A percentile compares a stretch with the other conserved stretches of the same genome.
Conservation (phyloP, 352 stramenopile species). For the Globisporangium canariense region DNA sequence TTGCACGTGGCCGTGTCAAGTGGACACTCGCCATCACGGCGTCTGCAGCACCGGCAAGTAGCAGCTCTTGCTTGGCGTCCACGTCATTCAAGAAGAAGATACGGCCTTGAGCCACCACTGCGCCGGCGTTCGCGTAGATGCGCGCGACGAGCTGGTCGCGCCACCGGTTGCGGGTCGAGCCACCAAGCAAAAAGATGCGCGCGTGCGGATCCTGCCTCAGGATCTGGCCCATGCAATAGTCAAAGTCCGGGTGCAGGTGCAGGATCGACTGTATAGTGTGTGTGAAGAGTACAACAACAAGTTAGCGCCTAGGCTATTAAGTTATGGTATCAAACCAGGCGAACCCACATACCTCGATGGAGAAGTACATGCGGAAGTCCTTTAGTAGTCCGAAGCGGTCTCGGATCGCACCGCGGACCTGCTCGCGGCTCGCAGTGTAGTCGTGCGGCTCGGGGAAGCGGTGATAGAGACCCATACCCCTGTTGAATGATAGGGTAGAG, state of each 20-base stretch:
- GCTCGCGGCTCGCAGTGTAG: constrained; percentile 31
- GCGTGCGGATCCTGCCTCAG: constrained; percentile 42
- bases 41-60: constrained; percentile 51
- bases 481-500: constrained; percentile 12
- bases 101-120: constrained; percentile 19
- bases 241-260: constrained; percentile 75
- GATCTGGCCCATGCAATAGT: constrained; percentile 42
- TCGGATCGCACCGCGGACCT: constrained; percentile 44
- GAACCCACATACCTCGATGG: constrained; percentile 39
- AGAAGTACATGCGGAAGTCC: constrained; percentile 64
- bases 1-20: constrained; percentile 40
- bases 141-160: constrained; percentile 44
- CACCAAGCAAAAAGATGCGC: constrained; percentile 56
- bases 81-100: constrained; percentile 65
- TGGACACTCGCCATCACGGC: constrained; percentile 58
- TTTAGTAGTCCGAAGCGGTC: constrained; percentile 52
- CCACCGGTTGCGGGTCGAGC: constrained; percentile 52
- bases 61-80: constrained; percentile 46
- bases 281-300: neutral
- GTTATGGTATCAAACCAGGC: too few relatives aligned
- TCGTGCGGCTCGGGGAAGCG: constrained; percentile 35
- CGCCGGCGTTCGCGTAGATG: constrained; percentile 30
- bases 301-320: neutral
- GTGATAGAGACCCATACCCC: constrained; percentile 68
- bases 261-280: constrained; percentile 47